Evolutionary conservation across 1,139 yeast genomes (phyloP).

Genomic region (Wickerhamomyces sp.): DNA sequence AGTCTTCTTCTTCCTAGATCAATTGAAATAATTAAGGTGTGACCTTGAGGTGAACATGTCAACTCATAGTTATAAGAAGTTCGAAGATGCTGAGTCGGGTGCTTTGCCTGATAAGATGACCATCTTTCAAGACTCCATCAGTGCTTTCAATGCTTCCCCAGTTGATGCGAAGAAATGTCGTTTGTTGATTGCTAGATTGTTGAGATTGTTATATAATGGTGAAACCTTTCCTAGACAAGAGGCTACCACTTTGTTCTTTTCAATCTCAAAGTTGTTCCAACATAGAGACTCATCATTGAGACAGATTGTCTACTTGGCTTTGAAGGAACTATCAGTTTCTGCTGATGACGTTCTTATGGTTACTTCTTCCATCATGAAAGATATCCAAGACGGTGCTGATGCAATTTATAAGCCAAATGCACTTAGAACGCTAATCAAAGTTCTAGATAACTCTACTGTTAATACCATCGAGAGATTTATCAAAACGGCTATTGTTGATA

Average conservation of each 20-base stretch:
- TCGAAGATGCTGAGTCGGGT: slow-evolving; percentile 68
- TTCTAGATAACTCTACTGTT: slow-evolving; percentile 87
- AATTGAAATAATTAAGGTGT: not conserved
- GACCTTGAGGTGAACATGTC: slow-evolving; percentile 44
- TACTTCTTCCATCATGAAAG: slow-evolving; percentile 96
- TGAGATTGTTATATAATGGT: slow-evolving; percentile 73
- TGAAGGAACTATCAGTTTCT: slow-evolving; percentile 78
- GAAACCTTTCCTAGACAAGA: slow-evolving; percentile 85
- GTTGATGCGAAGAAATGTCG: slow-evolving; percentile 88
- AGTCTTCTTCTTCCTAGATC: not conserved
- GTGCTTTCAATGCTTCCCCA: slow-evolving; percentile 89
- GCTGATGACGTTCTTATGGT: slow-evolving; percentile 96
- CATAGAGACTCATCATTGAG: slow-evolving; percentile 88
- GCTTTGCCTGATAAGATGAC: slow-evolving; percentile 89
- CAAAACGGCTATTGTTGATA: slow-evolving; percentile 90
- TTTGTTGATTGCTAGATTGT: slow-evolving; percentile 62
- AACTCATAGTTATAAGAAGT: slow-evolving; percentile 75
- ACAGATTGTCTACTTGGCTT: slow-evolving; percentile 90
- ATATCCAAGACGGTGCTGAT: slow-evolving; percentile 79
- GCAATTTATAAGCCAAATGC: slow-evolving; percentile 90
- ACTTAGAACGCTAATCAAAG: slow-evolving; percentile 83
- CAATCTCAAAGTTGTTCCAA: slow-evolving; percentile 90
- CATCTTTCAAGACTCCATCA: slow-evolving; percentile 91
- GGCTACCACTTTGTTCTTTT: slow-evolving; percentile 88
- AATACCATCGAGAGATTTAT: slow-evolving; percentile 91